phyloP scores from a whole-genome alignment of 2,329 filamentous ascomycete genomes.

The Fusarium subtropicale region DNA sequence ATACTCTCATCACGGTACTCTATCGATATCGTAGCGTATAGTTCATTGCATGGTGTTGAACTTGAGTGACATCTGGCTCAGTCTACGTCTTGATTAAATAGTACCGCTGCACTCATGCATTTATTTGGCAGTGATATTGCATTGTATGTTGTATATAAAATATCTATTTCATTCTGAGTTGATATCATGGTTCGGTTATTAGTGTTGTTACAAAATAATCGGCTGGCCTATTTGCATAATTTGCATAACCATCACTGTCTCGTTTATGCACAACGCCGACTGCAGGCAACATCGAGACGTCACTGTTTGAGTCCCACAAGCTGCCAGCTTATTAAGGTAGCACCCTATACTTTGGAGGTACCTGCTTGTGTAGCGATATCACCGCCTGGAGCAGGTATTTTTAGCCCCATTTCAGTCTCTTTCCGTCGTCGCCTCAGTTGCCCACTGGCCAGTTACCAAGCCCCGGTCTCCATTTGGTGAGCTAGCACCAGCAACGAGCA shows the following conservation, averaged over 20 bases:
- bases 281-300: constrained; percentile 54
- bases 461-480: constrained; percentile 40
- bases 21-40: background rate
- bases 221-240: constrained; percentile 5
- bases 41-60: background rate
- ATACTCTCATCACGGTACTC: background rate
- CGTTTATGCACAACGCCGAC: constrained; percentile 23
- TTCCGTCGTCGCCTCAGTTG: constrained; percentile 28
- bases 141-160: background rate
- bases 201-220: background rate
- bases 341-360: constrained; percentile 39
- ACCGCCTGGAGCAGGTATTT: constrained; percentile 34
- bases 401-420: constrained; percentile 23
- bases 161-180: background rate
- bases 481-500: constrained; percentile 37
- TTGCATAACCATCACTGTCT: constrained; percentile 15
- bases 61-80: background rate
- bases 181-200: background rate
- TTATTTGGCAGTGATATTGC: too few relatives aligned
- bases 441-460: constrained; percentile 40
- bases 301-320: constrained; percentile 46
- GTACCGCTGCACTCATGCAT: background rate
- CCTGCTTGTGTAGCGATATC: constrained; percentile 21
- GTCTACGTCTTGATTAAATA: background rate
- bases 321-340: constrained; percentile 34